These are phyloP conservation scores for Yamadazyma tumulicola DNA, from an alignment of 805 yeast species.

Conservation along the genomic window DNA sequence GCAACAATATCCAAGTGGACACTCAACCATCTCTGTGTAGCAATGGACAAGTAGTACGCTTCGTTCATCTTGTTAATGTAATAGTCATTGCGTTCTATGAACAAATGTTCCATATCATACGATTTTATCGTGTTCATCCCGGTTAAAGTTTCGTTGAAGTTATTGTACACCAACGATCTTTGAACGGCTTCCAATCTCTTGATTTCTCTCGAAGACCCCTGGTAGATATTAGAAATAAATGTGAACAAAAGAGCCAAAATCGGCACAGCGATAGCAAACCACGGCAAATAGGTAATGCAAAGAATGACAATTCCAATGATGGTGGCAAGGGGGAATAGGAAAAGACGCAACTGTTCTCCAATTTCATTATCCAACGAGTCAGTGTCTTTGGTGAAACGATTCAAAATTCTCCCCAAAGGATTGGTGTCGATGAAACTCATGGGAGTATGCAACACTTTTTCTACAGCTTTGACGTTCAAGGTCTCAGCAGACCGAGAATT, in stretches of 20 bases:
- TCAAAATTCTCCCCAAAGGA: conserved; percentile 42
- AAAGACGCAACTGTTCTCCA: conserved; percentile 40
- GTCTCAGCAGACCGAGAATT: conserved; percentile 34
- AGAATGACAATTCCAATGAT: conserved; percentile 40
- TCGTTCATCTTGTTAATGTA: conserved; percentile 47
- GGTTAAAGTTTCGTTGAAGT: conserved; percentile 46
- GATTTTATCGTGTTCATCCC: conserved; percentile 49
- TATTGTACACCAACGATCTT: conserved; percentile 47
- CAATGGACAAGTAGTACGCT: conserved; percentile 48
- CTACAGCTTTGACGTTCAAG: conserved; percentile 37
- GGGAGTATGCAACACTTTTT: conserved; percentile 38
- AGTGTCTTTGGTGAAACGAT: conserved; percentile 44
- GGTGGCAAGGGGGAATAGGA: conserved; percentile 37
- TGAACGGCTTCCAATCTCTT: conserved; percentile 47
- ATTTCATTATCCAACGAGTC: conserved; percentile 44
- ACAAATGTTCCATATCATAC: conserved; percentile 30
- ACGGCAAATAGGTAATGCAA: conserved; percentile 50
- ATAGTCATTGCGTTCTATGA: conserved; percentile 41
- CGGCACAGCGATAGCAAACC: conserved; percentile 56
- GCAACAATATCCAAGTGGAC: conserved; percentile 51
- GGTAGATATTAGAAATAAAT: conserved; percentile 41
- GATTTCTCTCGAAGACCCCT: conserved; percentile 46
- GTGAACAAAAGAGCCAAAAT: conserved; percentile 39
- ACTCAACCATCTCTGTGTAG: conserved; percentile 63
- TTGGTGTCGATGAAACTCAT: conserved; percentile 42